Evolutionary conservation across 2,329 filamentous ascomycete genomes (phyloP).

Genomic region (Domatiomyces globalis): DNA sequence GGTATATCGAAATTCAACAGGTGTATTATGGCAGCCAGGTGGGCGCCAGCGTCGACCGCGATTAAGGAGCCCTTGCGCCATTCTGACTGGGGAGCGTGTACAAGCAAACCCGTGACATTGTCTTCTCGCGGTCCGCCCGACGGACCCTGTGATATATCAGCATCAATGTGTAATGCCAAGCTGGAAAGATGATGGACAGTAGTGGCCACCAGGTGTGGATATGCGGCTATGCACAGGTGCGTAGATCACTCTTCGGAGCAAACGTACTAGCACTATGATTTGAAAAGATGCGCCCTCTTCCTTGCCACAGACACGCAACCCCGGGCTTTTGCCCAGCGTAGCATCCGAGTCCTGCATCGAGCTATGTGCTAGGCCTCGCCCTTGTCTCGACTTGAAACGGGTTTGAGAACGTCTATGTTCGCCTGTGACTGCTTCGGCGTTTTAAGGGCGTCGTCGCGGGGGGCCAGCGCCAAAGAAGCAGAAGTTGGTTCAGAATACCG

Average conservation of each 20-base stretch:
- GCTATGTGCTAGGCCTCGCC: neutral
- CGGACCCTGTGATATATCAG: slow-evolving; percentile 48
- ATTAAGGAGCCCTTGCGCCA: slow-evolving; percentile 75
- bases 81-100: slow-evolving; percentile 61
- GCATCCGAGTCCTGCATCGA: slow-evolving; percentile 11
- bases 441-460: neutral
- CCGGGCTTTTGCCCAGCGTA: slow-evolving; percentile 4
- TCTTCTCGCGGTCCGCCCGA: slow-evolving; percentile 83
- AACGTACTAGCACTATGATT: slow-evolving; percentile 54
- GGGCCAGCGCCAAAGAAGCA: too few species aligned
- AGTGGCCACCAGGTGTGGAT: neutral
- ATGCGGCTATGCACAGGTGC: neutral
- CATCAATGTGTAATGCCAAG: neutral
- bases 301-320: slow-evolving; percentile 16
- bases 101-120: slow-evolving; percentile 77
- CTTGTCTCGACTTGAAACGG: neutral
- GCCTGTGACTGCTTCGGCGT: neutral
- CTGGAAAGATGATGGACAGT: neutral
- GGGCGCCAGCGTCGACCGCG: slow-evolving; percentile 86
- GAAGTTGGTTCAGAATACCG: neutral
- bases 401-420: neutral
- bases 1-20: slow-evolving; percentile 51
- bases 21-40: slow-evolving; percentile 69
- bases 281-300: slow-evolving; percentile 43
- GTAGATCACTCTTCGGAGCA: neutral